A percentile compares a stretch with the other conserved stretches of the same genome.
phyloP scores from a whole-genome alignment of 257 asterid species.

The Cruciata laevipes region DNA sequence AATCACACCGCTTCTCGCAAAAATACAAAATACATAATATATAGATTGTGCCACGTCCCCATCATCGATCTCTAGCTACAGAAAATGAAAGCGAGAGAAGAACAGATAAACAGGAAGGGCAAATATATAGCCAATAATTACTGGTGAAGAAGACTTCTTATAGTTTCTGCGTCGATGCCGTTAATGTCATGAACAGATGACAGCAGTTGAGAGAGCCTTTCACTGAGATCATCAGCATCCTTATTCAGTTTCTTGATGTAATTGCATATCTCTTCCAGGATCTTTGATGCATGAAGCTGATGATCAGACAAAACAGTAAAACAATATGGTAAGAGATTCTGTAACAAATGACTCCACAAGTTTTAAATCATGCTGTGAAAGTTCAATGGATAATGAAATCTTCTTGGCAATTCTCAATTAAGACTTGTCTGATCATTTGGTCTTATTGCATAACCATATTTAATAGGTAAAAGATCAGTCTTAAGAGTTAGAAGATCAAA shows the following conservation, averaged over 20 bases:
- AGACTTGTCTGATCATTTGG: no score
- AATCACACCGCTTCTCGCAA: background rate
- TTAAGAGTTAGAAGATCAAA: no score
- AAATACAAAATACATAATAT: background rate
- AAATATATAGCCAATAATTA: background rate
- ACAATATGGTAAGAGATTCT: constrained; percentile 1
- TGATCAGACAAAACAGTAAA: constrained; percentile 6
- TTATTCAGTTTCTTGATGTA: constrained; percentile 52
- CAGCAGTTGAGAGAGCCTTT: constrained; percentile 40
- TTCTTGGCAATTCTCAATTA: no score
- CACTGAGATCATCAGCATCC: constrained; percentile 60
- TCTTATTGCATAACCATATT: no score
- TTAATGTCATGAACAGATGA: constrained; percentile 36
- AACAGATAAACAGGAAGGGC: background rate
- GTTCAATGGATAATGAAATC: background rate
- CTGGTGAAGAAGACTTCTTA: constrained; percentile 32
- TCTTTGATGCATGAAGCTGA: constrained; percentile 39
- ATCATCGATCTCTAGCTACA: background rate
- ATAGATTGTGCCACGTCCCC: background rate
- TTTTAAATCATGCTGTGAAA: background rate
- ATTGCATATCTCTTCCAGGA: constrained; percentile 44
- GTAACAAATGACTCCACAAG: background rate
- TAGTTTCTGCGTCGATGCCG: constrained; percentile 28
- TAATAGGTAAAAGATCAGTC: no score
- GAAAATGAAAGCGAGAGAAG: background rate